phyloP scores from a whole-genome alignment of 1,139 yeast genomes.

The Yamadazyma dendronema region DNA sequence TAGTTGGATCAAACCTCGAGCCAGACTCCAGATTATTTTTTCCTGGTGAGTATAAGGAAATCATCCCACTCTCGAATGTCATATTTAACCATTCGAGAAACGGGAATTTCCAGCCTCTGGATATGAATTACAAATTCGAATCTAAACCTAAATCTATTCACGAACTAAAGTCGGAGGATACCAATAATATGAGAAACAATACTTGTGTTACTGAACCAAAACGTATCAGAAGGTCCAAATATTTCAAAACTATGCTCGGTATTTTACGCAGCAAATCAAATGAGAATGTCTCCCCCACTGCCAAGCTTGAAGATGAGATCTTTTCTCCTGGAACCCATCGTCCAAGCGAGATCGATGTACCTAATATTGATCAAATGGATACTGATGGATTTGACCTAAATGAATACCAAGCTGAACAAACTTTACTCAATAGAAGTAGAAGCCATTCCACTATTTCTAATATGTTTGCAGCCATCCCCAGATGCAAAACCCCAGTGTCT shows the following conservation, averaged over 20 bases:
- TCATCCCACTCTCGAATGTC: not conserved
- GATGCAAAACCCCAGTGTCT: not conserved
- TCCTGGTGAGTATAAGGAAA: not conserved
- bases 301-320: constrained; percentile 21
- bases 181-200: not conserved
- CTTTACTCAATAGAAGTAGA: constrained; percentile 4
- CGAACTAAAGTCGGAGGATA: not conserved
- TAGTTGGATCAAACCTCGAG: not conserved
- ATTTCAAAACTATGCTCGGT: constrained; percentile 5
- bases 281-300: constrained; percentile 11
- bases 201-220: not conserved
- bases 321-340: constrained; percentile 30
- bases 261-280: constrained; percentile 4
- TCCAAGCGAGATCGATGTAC: constrained; percentile 21
- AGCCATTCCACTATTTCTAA: constrained; percentile 10
- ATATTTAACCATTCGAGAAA: not conserved
- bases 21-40: not conserved
- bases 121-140: not conserved
- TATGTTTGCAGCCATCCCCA: not conserved
- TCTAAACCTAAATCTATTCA: no score
- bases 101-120: not conserved
- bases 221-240: not conserved
- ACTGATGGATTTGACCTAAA: constrained; percentile 2
- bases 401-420: not conserved
- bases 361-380: constrained; percentile 20